Base-by-base conservation (phyloP, 164 flowering plant genomes). In the Aristolochia contorta region DNA sequence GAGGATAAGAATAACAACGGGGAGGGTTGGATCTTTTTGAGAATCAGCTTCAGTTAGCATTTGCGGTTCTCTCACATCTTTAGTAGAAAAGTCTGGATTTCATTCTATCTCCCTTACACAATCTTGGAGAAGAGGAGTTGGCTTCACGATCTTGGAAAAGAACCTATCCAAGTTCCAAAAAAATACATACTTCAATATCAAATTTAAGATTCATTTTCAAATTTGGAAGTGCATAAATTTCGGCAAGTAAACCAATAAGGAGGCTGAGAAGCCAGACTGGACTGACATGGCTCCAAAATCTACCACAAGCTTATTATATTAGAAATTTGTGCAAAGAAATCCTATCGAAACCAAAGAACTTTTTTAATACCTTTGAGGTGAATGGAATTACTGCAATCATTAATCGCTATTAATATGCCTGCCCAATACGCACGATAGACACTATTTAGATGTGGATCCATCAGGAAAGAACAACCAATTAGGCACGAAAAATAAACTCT, bases 321-420 rank as follows among this genome's bases (percentile, higher is more conserved):
- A 32, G 52, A n/a, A 60, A 55, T 41, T 13, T 10, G 57, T 51
- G 27, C 30, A 32, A 50, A 18, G 23, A 21, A 23, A 21, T 20
- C 20, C 10, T n/a, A 59, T 30, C n/a, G 57, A 25, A 21, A 21
- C 60, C 54, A 47, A 25, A 47, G 24, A 63, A 16, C n/a, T 59
- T 46, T n/a, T 25, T 54, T 16, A 51, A 60, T 77, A 92, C 98
- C 97, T 93, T 94, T 13, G 97, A 94, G 41, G 95, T 90, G 72
- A 94, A 94, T 45, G 99, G 99, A 68, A 94, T 83, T 16, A 93
- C 89, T 33, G 99, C 99, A 70, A 93, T 93, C 99, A 93, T 93
- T 71, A 82, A 68, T 6, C 99, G 97, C 60, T 80, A 89, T 65
- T 89, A 97, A 75, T 92, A 92, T 50, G 98, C 98, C 98, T 92